A percentile compares a stretch with the other conserved stretches of the same genome.
These are phyloP conservation scores for Penicillium palitans DNA, from an alignment of 2,329 filamentous ascomycete genomes.

Conservation along the genomic window DNA sequence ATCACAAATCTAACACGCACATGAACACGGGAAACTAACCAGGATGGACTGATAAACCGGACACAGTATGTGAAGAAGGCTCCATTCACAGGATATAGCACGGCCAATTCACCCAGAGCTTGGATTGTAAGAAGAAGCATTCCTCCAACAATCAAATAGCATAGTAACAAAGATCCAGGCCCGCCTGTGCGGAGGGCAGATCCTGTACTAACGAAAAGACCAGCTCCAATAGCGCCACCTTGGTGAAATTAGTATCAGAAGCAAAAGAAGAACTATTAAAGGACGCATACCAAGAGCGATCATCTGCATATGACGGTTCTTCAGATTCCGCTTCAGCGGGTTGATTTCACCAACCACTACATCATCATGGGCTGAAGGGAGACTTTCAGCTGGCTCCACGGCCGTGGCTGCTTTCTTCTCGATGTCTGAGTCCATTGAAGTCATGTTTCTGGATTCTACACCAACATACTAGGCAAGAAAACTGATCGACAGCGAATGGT, in stretches of 20 bases:
- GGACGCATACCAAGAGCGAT: conserved; percentile 38
- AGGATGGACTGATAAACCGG: conserved; percentile 62
- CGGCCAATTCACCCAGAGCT: conserved; percentile 61
- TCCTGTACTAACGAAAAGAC: conserved; percentile 46
- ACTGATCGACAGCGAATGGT: neutral
- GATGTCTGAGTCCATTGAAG: conserved; percentile 13
- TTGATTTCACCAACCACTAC: conserved; percentile 18
- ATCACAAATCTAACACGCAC: neutral
- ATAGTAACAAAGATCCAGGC: conserved; percentile 37
- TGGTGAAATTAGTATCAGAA: neutral
- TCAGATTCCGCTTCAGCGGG: conserved; percentile 31
- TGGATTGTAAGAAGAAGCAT: conserved; percentile 62
- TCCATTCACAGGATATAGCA: conserved; percentile 63
- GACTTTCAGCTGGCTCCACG: conserved; percentile 8
- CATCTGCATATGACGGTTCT: conserved; percentile 42
- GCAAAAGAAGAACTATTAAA: neutral
- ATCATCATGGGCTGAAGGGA: neutral
- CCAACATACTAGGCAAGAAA: neutral
- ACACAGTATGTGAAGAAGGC: conserved; percentile 64
- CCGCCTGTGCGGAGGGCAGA: conserved; percentile 39
- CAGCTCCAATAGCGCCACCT: conserved; percentile 43
- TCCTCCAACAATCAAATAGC: conserved; percentile 56
- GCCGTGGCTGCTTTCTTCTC: conserved; percentile 17
- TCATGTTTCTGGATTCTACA: conserved; percentile 7
- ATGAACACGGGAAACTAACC: conserved; percentile 32